Evolutionary conservation across 1,139 yeast genomes (phyloP), one percentile per base, ranked within the genome.

Genomic region (Sugiyamaella xylanicola): DNA sequence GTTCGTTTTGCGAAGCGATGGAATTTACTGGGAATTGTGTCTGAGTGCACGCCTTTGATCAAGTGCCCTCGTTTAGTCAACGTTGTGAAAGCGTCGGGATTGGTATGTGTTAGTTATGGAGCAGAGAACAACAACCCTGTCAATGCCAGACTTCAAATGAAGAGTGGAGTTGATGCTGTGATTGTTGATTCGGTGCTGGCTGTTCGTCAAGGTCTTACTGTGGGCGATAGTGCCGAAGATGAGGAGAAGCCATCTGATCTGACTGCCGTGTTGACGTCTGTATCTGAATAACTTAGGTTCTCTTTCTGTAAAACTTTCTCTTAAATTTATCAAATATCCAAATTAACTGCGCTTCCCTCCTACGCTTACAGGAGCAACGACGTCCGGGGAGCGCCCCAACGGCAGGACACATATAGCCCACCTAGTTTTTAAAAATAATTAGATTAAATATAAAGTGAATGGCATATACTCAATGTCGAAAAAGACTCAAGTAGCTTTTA

Each of bases 91-190:
- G 85, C 91, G 17, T 83, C 87, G 51, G 98, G 98, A 0, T 78
- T 93, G 61, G 97, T 92, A 13, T 92, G 97, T 72, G 95, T 93
- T 55, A 89, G 97, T 0, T 93, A 93, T 66, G 99, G 99, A 37
- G 79, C 81, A 0, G 80, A 81, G 67, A 93, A 93, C 70, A 93
- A 93, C 66, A 85, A 84, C 48, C 97, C 98, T 0, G 90, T 83
- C 57, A 84, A 86, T 62, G 93, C 96, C 36, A 85, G 84, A 63
- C 76, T 87, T 58, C 97, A 93, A 71, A 87, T 93, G 86, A 84
- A 83, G 62, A 93, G 95, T 9, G 98, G 98, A 13, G 97, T 93
- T 7, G 98, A 93, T 75, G 99, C 99, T 0, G 98, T 93, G 19
- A 93, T 93, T 73, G 98, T 90, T 3, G 98, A 93, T 71, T 86